Evolutionary conservation across 495 filamentous ascomycete species (phyloP), one percentile per base, ranked within the genome.

Genomic region (Platismatia glauca): DNA sequence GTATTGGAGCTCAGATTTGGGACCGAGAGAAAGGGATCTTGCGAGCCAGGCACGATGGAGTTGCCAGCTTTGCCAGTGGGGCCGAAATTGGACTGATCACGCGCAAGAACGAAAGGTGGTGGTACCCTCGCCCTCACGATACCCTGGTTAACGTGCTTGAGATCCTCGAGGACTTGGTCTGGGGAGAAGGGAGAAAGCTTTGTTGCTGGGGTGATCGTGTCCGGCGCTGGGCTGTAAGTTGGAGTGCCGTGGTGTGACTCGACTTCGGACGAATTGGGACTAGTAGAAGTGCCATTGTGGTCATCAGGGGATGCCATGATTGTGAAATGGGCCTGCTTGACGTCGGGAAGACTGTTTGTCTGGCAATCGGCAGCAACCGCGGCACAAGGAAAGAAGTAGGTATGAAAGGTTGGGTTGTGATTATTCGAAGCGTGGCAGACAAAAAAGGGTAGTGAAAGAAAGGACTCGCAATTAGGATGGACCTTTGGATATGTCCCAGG

Each of bases 171-270:
- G 27, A 64, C 69, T 50, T 86, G 83, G 20, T 85, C 82, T 0
- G 84, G 83, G n/a, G 84, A 86, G 70, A 87, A 86, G 43, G 77
- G 72, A 16, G 84, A 86, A 35, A 85, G 63, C 55, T 79, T 78
- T 31, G 84, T 87, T 59, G 86, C 82, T 1, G 86, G 85, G 43
- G 86, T n/a, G n/a, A n/a, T n/a, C n/a, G n/a, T n/a, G n/a, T n/a
- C n/a, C n/a, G n/a, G n/a, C n/a, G n/a, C n/a, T n/a, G n/a, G n/a
- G n/a, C n/a, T n/a, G n/a, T n/a, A n/a, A n/a, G n/a, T n/a, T n/a
- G n/a, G n/a, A n/a, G n/a, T 87, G 31, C 77, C 80, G 61, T 83
- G 79, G 71, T 75, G 77, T 31, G 85, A 85, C 55, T 78, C 79
- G 34, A 68, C 79, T 62, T 76, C 80, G 12, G 83, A 84, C 7